A percentile compares a stretch with the other conserved stretches of the same genome.
These are phyloP conservation scores for Trichoderma asperelloides DNA, from an alignment of 495 filamentous ascomycete species.

Conservation along the genomic window DNA sequence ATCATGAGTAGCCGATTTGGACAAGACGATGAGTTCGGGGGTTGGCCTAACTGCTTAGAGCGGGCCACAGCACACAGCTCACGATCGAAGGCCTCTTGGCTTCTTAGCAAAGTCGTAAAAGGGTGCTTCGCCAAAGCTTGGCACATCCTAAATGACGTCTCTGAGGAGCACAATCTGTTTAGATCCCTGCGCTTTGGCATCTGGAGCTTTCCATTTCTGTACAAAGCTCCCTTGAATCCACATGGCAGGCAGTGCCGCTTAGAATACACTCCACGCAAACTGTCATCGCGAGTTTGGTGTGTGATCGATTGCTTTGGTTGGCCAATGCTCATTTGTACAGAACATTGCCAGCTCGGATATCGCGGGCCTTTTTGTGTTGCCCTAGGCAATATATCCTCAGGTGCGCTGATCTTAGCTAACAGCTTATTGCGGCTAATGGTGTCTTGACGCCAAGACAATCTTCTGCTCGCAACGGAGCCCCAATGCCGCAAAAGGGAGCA, in stretches of 20 bases:
- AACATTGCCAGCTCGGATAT: background rate
- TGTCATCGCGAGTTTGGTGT: background rate
- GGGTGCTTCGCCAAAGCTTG: background rate
- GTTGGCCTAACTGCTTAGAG: background rate
- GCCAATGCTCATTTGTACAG: background rate
- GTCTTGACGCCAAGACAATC: background rate
- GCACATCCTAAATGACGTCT: background rate
- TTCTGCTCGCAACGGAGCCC: background rate
- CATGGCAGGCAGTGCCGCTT: background rate
- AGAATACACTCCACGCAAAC: background rate
- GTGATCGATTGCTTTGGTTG: background rate
- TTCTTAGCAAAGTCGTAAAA: background rate
- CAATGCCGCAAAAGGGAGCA: background rate
- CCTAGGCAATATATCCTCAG: background rate
- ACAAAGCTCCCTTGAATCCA: background rate
- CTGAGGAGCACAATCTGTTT: background rate
- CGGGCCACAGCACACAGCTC: background rate
- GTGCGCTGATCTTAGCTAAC: background rate
- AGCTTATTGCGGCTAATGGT: background rate
- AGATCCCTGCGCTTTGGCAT: background rate
- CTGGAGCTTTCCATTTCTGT: background rate
- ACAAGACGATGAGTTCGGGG: background rate
- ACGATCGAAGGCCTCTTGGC: background rate
- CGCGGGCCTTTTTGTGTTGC: background rate
- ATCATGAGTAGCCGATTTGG: background rate